These are phyloP conservation scores for Pseudozyma thailandica DNA, from an alignment of 1,284 basidiomycete genomes.

Conservation along the genomic window DNA sequence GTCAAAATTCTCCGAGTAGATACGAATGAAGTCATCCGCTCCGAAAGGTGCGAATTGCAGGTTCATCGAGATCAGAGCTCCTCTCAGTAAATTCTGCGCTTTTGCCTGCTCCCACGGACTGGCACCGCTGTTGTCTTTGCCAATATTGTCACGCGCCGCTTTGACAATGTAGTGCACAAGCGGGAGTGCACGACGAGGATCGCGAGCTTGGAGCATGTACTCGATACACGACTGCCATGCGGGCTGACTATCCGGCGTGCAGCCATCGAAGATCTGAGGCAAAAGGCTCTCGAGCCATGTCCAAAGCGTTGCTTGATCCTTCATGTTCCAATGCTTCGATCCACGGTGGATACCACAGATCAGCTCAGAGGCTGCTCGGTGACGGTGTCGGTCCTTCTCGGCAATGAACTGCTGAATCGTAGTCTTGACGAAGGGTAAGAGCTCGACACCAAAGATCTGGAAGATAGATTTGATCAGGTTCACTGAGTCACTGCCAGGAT, in stretches of 20 bases:
- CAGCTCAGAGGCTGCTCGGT: constrained; percentile 88
- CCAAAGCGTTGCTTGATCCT: constrained; percentile 77
- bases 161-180: constrained; percentile 75
- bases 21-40: constrained; percentile 52
- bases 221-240: constrained; percentile 69
- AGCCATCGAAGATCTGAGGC: constrained; percentile 76
- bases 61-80: constrained; percentile 51
- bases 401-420: constrained; percentile 76
- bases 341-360: constrained; percentile 79
- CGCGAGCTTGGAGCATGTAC: constrained; percentile 77
- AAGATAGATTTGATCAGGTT: constrained; percentile 71
- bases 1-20: constrained; percentile 63
- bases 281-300: constrained; percentile 81
- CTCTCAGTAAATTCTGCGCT: constrained; percentile 72
- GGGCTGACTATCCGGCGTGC: constrained; percentile 70
- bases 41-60: constrained; percentile 51
- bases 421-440: constrained; percentile 73
- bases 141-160: constrained; percentile 46
- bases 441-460: constrained; percentile 73
- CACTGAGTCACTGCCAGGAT: constrained; percentile 67
- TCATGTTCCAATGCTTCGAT: constrained; percentile 87
- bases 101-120: constrained; percentile 59
- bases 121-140: constrained; percentile 41
- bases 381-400: constrained; percentile 83
- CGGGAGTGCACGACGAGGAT: constrained; percentile 83